Evolutionary conservation across 148 eudicot genomes (phyloP), one percentile per base, ranked within the genome.

Genomic region (Pharnaceum exiguum): DNA sequence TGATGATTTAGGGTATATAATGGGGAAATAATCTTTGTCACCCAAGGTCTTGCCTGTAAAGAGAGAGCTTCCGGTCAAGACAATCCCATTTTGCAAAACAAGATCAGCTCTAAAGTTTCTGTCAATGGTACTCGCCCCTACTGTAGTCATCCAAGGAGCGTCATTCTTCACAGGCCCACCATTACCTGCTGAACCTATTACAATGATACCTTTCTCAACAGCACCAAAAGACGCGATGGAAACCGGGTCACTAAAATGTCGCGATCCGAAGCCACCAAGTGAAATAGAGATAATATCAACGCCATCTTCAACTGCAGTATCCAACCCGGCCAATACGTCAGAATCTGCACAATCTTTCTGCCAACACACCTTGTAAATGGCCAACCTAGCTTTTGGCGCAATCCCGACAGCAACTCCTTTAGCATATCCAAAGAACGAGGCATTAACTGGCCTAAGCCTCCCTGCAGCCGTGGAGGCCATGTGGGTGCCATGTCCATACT

Each of bases 241-340:
- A 2, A 74, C 25, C 2, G 16, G 17, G 22, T 77, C 82, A 0
- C 10, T 2, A 16, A 51, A 51, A 17, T 75, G 77, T 0, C 36
- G 58, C 2, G 0, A 1, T 0, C 69, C 6, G 1, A 7, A 4
- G 0, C 67, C 64, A 2, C 84, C 86, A 4, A 86, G 19, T 0
- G 96, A 89, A 4, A 85, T 21, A 1, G 93, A 85, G 4, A 89
- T 71, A n/a, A 89, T 22, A 29, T 85, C 62, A 5, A 89, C 96
- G 0, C 83, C 82, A 26, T 89, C 93, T 7, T 63, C 63, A 0
- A 73, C 76, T 0, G 96, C 93, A 18, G 77, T 64, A 44, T 85
- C 93, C 0, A 82, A 59, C 13, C 70, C 93, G 0, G 89, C 77
- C 4, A 89, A 75, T 30, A 89, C 75, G 56, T 89, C 96, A 0